A percentile compares a stretch with the other conserved stretches of the same genome.
Conservation (phyloP, 331 rosid species). For the Erythrophleum ivorense region DNA sequence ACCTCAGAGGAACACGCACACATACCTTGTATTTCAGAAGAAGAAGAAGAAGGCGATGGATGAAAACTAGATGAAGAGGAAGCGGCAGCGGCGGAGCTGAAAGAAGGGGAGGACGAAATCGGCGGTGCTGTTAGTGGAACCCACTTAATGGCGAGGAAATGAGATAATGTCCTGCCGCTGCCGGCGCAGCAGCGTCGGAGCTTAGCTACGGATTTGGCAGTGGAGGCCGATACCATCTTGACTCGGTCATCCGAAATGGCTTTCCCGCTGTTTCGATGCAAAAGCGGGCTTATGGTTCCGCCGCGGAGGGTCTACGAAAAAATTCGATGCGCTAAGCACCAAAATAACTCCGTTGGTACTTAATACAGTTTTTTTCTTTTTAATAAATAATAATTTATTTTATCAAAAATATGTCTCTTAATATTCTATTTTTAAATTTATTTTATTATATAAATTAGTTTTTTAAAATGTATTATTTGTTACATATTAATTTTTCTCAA, state of each 20-base stretch:
- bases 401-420: too few relatives aligned
- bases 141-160: not conserved
- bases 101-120: not conserved
- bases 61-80: slow-evolving; percentile 44
- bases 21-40: slow-evolving; percentile 61
- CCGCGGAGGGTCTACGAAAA: not conserved
- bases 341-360: too few relatives aligned
- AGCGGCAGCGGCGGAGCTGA: not conserved
- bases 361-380: too few relatives aligned
- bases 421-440: too few relatives aligned
- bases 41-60: slow-evolving; percentile 44
- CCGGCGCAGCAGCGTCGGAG: slow-evolving; percentile 3
- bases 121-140: not conserved
- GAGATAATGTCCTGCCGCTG: not conserved
- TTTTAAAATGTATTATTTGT: too few relatives aligned
- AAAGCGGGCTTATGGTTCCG: not conserved
- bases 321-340: not conserved
- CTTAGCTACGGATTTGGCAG: not conserved
- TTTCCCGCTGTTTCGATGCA: slow-evolving; percentile 14
- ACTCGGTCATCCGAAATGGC: not conserved
- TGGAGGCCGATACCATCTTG: not conserved
- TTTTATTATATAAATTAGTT: too few relatives aligned
- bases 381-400: too few relatives aligned
- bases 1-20: not conserved
- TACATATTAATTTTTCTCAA: too few relatives aligned